phyloP scores from a whole-genome alignment of 2,329 filamentous ascomycete genomes.

The Teratosphaeria epicoccoides region DNA sequence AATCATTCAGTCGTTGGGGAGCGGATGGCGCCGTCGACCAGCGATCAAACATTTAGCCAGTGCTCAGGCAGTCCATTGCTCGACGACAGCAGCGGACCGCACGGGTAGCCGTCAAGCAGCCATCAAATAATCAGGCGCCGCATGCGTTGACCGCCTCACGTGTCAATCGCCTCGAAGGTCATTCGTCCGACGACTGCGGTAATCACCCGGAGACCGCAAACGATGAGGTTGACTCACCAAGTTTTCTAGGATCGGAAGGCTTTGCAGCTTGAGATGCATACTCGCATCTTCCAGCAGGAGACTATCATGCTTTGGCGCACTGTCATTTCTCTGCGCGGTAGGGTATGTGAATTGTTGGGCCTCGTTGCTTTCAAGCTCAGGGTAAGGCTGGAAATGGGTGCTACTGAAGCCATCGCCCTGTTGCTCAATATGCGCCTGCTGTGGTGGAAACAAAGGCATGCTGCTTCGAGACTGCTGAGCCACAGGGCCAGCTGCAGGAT shows the following conservation, averaged over 20 bases:
- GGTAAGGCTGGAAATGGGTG: not conserved
- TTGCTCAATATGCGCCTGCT: not conserved
- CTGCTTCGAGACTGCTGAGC: not conserved
- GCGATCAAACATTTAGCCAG: not conserved
- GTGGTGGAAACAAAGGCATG: constrained; percentile 2
- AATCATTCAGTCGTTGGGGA: not conserved
- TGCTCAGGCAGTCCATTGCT: not conserved
- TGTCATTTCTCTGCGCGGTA: not conserved
- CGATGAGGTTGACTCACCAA: constrained; percentile 36
- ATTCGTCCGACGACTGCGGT: not conserved
- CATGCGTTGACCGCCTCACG: not conserved
- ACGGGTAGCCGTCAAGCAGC: not conserved
- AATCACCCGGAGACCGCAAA: not conserved
- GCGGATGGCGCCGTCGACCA: not conserved
- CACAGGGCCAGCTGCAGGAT: not conserved
- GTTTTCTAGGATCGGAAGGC: constrained; percentile 51
- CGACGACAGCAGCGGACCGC: not conserved
- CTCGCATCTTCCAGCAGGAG: constrained; percentile 29
- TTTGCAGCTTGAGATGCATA: constrained; percentile 45
- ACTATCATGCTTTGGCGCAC: not conserved
- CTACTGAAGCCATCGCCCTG: not conserved
- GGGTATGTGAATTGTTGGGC: not conserved
- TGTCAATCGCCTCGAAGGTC: not conserved
- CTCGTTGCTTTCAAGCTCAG: not conserved
- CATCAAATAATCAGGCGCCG: not conserved